Conservation (phyloP, 331 rosid species). For the Rosa hybrid region DNA sequence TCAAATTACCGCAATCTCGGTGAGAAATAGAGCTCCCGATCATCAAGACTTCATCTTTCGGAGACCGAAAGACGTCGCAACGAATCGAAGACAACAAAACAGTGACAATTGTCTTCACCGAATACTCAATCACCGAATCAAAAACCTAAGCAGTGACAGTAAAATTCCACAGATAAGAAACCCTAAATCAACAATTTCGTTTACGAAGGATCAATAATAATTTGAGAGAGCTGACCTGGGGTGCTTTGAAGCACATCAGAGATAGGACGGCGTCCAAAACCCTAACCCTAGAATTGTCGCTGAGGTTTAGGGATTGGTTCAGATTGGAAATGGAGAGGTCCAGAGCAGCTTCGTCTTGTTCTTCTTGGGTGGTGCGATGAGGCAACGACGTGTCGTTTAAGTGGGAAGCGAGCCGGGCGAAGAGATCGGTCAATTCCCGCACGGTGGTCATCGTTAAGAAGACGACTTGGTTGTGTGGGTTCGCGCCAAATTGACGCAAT, state of each 20-base stretch:
- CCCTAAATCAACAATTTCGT: not conserved
- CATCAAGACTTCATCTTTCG: conserved; percentile 27
- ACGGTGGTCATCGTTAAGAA: conserved; percentile 22
- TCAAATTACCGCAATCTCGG: conserved; percentile 25
- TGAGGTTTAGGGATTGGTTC: conserved; percentile 36
- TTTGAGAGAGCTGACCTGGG: conserved; percentile 32
- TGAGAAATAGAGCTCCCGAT: conserved; percentile 37
- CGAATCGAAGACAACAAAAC: conserved; percentile 32
- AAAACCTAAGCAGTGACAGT: conserved; percentile 31
- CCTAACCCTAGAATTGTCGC: conserved; percentile 36
- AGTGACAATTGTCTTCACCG: conserved; percentile 24
- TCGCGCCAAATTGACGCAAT: conserved; percentile 35
- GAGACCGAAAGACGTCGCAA: conserved; percentile 26
- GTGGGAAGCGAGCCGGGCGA: conserved; percentile 40
- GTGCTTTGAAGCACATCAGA: conserved; percentile 45
- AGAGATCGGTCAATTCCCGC: conserved; percentile 35
- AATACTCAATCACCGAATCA: conserved; percentile 28
- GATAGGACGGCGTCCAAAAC: conserved; percentile 43
- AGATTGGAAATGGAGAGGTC: conserved; percentile 32
- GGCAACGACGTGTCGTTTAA: conserved; percentile 12
- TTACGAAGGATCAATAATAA: not conserved
- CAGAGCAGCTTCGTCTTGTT: conserved; percentile 18
- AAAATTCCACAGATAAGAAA: not conserved
- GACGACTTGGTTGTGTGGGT: not conserved
- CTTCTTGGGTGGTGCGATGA: conserved; percentile 7